phyloP scores from a whole-genome alignment of 129 eudicot genomes.

The Sambucus nigra region DNA sequence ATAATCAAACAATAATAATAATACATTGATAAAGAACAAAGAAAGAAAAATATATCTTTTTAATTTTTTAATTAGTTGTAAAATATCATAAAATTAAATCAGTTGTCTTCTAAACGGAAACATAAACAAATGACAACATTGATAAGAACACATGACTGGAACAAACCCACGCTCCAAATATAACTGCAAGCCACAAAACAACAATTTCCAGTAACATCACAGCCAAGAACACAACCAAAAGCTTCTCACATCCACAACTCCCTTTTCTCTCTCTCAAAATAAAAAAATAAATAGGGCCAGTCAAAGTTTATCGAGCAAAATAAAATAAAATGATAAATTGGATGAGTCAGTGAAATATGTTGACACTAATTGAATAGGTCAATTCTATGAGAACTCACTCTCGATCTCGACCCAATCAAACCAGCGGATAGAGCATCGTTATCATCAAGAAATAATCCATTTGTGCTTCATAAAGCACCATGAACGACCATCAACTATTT shows the following conservation, averaged over 20 bases:
- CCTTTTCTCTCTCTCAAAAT: neutral
- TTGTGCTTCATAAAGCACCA: conserved; percentile 41
- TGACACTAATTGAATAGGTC: conserved; percentile 14
- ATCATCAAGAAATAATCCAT: conserved; percentile 52
- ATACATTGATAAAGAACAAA: too few relatives aligned
- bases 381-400: conserved; percentile 7
- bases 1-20: too few relatives aligned
- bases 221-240: neutral
- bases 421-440: conserved; percentile 43
- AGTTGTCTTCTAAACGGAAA: neutral
- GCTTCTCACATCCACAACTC: too few relatives aligned
- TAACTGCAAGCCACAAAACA: neutral
- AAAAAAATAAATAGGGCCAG: too few relatives aligned
- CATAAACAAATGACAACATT: neutral
- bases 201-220: neutral
- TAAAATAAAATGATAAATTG: neutral
- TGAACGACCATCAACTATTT: conserved; percentile 34
- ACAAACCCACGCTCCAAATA: neutral
- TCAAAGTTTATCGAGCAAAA: neutral
- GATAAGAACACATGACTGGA: neutral
- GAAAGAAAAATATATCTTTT: too few relatives aligned
- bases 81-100: too few relatives aligned
- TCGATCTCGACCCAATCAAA: conserved; percentile 26
- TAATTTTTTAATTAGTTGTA: too few relatives aligned
- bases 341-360: neutral